Base-by-base conservation (phyloP, 1,139 yeast genomes). In the Lodderomyces jiufengensis region DNA sequence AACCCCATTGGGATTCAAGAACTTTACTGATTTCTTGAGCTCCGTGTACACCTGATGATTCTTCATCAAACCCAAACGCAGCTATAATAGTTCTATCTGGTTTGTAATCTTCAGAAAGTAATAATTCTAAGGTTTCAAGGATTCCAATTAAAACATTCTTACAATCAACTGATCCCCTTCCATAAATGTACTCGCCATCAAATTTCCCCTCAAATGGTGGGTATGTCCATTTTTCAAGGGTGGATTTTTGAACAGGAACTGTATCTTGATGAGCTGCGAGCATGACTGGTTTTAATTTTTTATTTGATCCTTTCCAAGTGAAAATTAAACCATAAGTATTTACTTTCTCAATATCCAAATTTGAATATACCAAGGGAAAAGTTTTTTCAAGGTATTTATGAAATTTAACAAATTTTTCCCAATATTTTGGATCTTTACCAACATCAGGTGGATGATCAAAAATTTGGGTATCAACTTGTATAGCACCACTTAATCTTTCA, bases 201-300 rank as follows among this genome's bases (percentile, higher is more conserved):
- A 64, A 84, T 50, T 72, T 69, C 3, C 84, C 95, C 7, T 70
- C 69, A 44, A 77, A 84, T 18, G 95, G 95, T 9, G 81, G 80
- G 48, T 77, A 70, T 3, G 64, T 68, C 95, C 95, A 85, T 33
- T 70, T 64, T 26, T 55, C 65, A 29, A 71, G 53, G 10, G 86
- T 74, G 15, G 66, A 78, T 21, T 60, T 55, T 49, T 78, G 80
- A n/a, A 84, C 84, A 0, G 95, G 95, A 10, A 86, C 95, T 4
- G 82, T 85, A 52, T 85, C 95, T 54, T 80, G 86, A 56, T 86
- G 95, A 3, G 92, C 88, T 58, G 80, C 73, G 29, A 84, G 62
- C 55, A 85, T 53, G 10, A 80, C 46, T 5, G 95, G 95, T 53
- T 81, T 78, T 48, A 80, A 62, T 3, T 50, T 41, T 9, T 34